phyloP scores from a whole-genome alignment of 1,139 yeast species.

The Debaryomyces fabryi region DNA sequence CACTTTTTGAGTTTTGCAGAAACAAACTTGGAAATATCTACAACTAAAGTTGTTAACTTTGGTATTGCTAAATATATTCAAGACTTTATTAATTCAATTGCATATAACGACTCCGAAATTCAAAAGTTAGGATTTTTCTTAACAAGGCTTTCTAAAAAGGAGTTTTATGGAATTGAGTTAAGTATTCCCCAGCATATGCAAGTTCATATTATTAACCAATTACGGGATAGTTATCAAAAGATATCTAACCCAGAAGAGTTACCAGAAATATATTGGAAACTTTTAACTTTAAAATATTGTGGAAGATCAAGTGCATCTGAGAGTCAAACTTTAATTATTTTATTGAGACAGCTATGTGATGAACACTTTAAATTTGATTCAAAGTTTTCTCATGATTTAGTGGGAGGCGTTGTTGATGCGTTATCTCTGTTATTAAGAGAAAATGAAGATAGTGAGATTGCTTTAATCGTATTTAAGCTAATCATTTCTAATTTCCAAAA shows the following conservation, averaged over 20 bases:
- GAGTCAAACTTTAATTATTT: constrained; percentile 14
- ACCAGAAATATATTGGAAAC: constrained; percentile 44
- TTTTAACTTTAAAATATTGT: constrained; percentile 30
- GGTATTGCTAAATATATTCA: constrained; percentile 52
- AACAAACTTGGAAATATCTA: constrained; percentile 43
- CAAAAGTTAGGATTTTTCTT: constrained; percentile 49
- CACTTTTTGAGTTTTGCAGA: constrained; percentile 55
- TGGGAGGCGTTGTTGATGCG: constrained; percentile 44
- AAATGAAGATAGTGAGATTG: constrained; percentile 69
- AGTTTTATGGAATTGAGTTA: constrained; percentile 16
- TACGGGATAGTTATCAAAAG: constrained; percentile 12
- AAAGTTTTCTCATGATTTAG: constrained; percentile 20
- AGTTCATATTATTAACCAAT: constrained; percentile 13
- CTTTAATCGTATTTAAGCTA: neutral
- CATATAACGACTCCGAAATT: constrained; percentile 21
- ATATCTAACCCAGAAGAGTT: constrained; percentile 22
- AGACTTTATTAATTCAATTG: constrained; percentile 47
- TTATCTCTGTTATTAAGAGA: constrained; percentile 55
- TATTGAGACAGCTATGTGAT: constrained; percentile 17
- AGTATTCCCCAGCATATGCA: constrained; percentile 18
- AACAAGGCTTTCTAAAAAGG: constrained; percentile 21
- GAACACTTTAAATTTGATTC: constrained; percentile 15
- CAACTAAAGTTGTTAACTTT: constrained; percentile 49
- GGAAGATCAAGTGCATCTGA: constrained; percentile 13
- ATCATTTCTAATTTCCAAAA: constrained; percentile 15